Base-by-base conservation (phyloP, 2,329 filamentous ascomycete genomes). In the Pleomassaria siparia region DNA sequence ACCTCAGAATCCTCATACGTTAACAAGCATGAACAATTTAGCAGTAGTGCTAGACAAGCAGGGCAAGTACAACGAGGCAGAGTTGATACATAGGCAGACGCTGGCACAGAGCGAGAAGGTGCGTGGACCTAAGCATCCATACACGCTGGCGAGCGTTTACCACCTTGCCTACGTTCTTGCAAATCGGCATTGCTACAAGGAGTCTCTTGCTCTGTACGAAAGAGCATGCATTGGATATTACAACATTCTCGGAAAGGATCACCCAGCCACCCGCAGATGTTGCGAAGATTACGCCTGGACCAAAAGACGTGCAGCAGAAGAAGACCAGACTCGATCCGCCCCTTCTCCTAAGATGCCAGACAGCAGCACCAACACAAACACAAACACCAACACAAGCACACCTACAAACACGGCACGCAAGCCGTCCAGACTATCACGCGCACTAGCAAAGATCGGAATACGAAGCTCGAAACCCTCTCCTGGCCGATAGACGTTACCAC, bases 11-110 rank as follows among this genome's bases (percentile, higher is more conserved):
- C 48, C 41, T 3, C 5, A 40, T 20, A 54, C 48, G 21, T 45
- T 54, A 30, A 46, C 40, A 22, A 47, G 26, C 33, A 33, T 53
- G 30, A 35, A 25, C 30, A 44, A 44, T 29, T 36, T 44, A 20
- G 41, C 41, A 16, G 11, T 22, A 4, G 44, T 47, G 33, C 44
- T 53, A 18, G 16, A 16, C 7, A 12, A 26, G 16, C 49, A 49
- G 40, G 48, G 45, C 30, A 47, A 51, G 45, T 51, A 45, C 42
- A n/a, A n/a, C n/a, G n/a, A n/a, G n/a, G n/a, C n/a, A n/a, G n/a
- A n/a, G n/a, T n/a, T n/a, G n/a, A n/a, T n/a, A n/a, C n/a, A n/a
- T n/a, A n/a, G n/a, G n/a, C n/a, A n/a, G n/a, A n/a, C n/a, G n/a
- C n/a, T n/a, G n/a, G n/a, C n/a, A n/a, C n/a, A n/a, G n/a, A n/a